Evolutionary conservation across 257 asterid species (phyloP).

Genomic region (Prunella vulgaris): DNA sequence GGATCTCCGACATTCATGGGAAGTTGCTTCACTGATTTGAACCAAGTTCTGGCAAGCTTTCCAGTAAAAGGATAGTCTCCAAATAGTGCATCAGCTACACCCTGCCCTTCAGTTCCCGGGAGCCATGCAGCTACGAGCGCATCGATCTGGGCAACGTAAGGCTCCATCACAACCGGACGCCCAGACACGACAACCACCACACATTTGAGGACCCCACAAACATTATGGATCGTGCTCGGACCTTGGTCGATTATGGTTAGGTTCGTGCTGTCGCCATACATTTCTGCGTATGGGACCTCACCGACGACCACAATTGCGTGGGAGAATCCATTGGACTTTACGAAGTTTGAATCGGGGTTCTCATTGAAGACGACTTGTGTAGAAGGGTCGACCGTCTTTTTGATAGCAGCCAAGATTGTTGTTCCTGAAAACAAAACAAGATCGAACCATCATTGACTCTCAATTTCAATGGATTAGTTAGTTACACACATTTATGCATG

Average conservation of each 20-base stretch:
- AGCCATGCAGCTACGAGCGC: slow-evolving; percentile 93
- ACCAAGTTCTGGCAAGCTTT: slow-evolving; percentile 85
- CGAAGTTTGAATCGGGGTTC: slow-evolving; percentile 48
- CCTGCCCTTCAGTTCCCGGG: slow-evolving; percentile 82
- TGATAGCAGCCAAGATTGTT: slow-evolving; percentile 61
- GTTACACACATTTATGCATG: too few relatives aligned
- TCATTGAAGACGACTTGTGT: slow-evolving; percentile 52
- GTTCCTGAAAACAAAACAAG: slow-evolving; percentile 46
- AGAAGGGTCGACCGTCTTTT: slow-evolving; percentile 66
- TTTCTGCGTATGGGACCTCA: slow-evolving; percentile 66
- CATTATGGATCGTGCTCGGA: slow-evolving; percentile 43
- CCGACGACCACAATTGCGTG: slow-evolving; percentile 79
- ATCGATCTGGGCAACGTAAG: slow-evolving; percentile 42
- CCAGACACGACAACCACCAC: slow-evolving; percentile 72
- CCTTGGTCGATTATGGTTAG: slow-evolving; percentile 61
- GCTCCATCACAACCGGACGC: slow-evolving; percentile 70
- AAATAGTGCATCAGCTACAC: slow-evolving; percentile 61
- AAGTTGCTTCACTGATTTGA: slow-evolving; percentile 62
- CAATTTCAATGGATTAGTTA: too few relatives aligned
- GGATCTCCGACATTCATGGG: slow-evolving; percentile 82
- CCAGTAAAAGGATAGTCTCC: slow-evolving; percentile 74
- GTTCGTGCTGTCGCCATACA: slow-evolving; percentile 55
- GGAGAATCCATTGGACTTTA: slow-evolving; percentile 44
- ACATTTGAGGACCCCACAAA: slow-evolving; percentile 57
- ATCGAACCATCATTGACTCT: too few relatives aligned